Evolutionary conservation across 2,329 filamentous ascomycete genomes (phyloP).

Genomic region (Escovopsis sp.): DNA sequence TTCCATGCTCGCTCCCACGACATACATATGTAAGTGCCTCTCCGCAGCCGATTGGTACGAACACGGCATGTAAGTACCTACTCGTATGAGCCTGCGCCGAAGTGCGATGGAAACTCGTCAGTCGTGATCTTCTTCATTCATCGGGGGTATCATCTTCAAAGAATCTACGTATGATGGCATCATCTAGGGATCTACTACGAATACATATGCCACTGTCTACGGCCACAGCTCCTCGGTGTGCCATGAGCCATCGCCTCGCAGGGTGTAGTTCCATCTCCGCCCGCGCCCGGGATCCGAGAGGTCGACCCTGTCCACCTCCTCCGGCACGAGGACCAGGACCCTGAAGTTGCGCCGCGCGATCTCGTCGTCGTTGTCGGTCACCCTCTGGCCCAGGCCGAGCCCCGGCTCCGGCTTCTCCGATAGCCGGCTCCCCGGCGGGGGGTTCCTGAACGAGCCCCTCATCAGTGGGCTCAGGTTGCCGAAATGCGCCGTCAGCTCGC

Average conservation of each 20-base stretch:
- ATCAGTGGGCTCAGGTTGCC: slow-evolving; percentile 73
- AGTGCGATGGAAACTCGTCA: too few species aligned
- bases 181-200: too few species aligned
- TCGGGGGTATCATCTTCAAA: too few species aligned
- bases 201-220: too few species aligned
- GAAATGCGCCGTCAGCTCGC: slow-evolving; percentile 75
- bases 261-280: slow-evolving; percentile 53
- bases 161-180: too few species aligned
- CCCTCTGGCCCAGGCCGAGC: slow-evolving; percentile 43
- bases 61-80: too few species aligned
- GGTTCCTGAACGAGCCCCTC: slow-evolving; percentile 61
- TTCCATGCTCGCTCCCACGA: too few species aligned
- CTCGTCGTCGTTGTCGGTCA: slow-evolving; percentile 55
- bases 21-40: too few species aligned
- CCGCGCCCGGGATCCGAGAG: slow-evolving; percentile 50
- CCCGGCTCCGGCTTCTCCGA: slow-evolving; percentile 30
- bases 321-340: slow-evolving; percentile 67
- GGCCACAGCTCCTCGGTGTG: slow-evolving; percentile 56
- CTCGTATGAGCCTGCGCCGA: too few species aligned
- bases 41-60: too few species aligned
- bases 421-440: slow-evolving; percentile 51
- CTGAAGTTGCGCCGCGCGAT: slow-evolving; percentile 64
- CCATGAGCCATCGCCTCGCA: slow-evolving; percentile 42
- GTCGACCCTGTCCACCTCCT: slow-evolving; percentile 63
- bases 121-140: too few species aligned